Evolutionary conservation across 2,329 filamentous ascomycete species (phyloP).

Genomic region (Clonostachys chloroleuca): DNA sequence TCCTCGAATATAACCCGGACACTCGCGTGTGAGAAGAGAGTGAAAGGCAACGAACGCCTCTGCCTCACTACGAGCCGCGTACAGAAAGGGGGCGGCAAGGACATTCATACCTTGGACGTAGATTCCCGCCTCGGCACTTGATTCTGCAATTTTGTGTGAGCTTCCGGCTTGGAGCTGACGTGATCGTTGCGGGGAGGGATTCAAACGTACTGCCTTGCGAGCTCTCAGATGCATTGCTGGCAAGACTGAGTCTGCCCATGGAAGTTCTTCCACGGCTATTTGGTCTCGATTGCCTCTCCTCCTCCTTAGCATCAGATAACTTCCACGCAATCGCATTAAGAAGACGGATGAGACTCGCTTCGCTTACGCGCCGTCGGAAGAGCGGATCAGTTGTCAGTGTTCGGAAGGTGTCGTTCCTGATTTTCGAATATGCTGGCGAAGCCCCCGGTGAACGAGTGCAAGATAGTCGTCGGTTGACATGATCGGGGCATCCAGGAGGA

Average conservation of each 20-base stretch:
- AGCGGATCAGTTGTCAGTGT: constrained; percentile 96
- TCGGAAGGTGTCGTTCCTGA: constrained; percentile 96
- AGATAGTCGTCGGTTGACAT: constrained; percentile 86
- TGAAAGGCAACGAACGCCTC: constrained; percentile 93
- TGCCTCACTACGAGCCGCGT: constrained; percentile 88
- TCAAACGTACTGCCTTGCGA: not conserved
- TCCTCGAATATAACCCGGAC: constrained; percentile 88
- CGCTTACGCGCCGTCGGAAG: constrained; percentile 90
- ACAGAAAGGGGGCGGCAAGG: constrained; percentile 89
- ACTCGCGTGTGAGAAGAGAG: constrained; percentile 80
- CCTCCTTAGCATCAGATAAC: constrained; percentile 71
- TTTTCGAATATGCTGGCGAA: constrained; percentile 93
- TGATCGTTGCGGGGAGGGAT: not conserved
- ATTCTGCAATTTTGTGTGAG: constrained; percentile 15
- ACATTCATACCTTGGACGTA: constrained; percentile 99
- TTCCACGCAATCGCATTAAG: constrained; percentile 95
- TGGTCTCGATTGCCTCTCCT: constrained; percentile 30
- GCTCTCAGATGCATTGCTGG: constrained; percentile 4
- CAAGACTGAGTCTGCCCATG: constrained; percentile 14
- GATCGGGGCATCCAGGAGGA: constrained; percentile 83
- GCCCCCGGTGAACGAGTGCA: constrained; percentile 83
- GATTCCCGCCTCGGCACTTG: constrained; percentile 67
- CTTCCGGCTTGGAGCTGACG: not conserved
- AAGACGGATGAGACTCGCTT: constrained; percentile 89
- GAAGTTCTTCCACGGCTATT: not conserved